These are phyloP conservation scores for Fusarium cicatricum DNA, from an alignment of 2,329 filamentous ascomycete genomes.

Conservation along the genomic window DNA sequence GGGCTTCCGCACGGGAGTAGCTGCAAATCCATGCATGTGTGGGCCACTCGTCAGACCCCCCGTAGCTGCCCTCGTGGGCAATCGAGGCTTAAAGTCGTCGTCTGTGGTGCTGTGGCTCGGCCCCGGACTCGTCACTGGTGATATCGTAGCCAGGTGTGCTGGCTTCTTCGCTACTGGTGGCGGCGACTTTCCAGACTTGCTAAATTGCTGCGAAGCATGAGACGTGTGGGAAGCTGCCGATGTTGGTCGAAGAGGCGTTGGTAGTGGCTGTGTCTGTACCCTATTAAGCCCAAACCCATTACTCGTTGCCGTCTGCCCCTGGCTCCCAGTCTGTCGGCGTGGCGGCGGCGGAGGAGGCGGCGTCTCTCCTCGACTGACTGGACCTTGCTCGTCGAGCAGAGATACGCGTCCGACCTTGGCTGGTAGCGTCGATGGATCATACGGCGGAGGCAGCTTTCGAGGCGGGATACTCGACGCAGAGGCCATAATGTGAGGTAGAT, in stretches of 20 bases:
- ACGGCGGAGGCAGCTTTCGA: slow-evolving; percentile 62
- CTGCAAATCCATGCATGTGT: slow-evolving; percentile 17
- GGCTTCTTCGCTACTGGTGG: slow-evolving; percentile 72
- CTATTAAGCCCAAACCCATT: slow-evolving; percentile 34
- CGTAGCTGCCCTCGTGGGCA: slow-evolving; percentile 37
- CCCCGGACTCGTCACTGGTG: slow-evolving; percentile 38
- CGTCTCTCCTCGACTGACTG: slow-evolving; percentile 42
- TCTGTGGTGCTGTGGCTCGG: slow-evolving; percentile 30
- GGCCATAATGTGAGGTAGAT: slow-evolving; percentile 56
- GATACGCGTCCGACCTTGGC: slow-evolving; percentile 55
- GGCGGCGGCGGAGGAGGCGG: slow-evolving; percentile 58
- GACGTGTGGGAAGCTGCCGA: slow-evolving; percentile 48
- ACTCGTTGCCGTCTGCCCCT: slow-evolving; percentile 18
- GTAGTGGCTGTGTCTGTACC: slow-evolving; percentile 41
- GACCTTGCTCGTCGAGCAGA: slow-evolving; percentile 51
- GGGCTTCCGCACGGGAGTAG: slow-evolving; percentile 39
- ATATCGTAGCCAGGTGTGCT: slow-evolving; percentile 55
- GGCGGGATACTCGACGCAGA: slow-evolving; percentile 55
- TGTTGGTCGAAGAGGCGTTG: slow-evolving; percentile 44
- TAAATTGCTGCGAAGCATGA: slow-evolving; percentile 43
- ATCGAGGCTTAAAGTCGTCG: slow-evolving; percentile 39
- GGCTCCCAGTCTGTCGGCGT: slow-evolving; percentile 49
- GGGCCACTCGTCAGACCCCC: slow-evolving; percentile 16
- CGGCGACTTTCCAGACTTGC: slow-evolving; percentile 51
- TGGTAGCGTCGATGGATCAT: slow-evolving; percentile 56